Evolutionary conservation across 2,329 filamentous ascomycete genomes (phyloP).

Genomic region (Furcasterigmium sp.): DNA sequence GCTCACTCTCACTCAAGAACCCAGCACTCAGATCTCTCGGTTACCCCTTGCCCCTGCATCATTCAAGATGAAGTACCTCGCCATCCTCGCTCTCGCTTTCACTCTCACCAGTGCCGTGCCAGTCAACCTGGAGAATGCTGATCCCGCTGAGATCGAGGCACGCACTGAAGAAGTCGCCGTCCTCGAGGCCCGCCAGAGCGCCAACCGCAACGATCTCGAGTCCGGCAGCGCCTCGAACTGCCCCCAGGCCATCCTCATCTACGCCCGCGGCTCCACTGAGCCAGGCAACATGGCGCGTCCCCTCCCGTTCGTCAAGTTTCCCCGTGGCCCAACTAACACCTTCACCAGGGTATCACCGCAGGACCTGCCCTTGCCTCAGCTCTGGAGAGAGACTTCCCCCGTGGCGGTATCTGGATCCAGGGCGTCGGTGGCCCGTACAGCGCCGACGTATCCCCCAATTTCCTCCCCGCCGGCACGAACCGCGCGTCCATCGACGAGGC

Average conservation of each 20-base stretch:
- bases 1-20: no score
- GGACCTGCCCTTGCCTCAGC: conserved; percentile 22
- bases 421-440: conserved; percentile 35
- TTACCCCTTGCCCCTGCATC: no score
- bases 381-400: conserved; percentile 20
- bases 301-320: background rate
- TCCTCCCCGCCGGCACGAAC: conserved; percentile 29
- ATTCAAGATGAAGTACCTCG: conserved; percentile 15
- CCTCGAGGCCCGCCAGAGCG: conserved; percentile 12
- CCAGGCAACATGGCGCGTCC: conserved; percentile 28
- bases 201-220: conserved; percentile 16
- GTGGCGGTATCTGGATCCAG: conserved; percentile 30
- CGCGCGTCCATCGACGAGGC: conserved; percentile 32
- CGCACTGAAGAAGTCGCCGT: background rate
- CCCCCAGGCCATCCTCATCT: conserved; percentile 31
- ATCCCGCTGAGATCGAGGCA: conserved; percentile 5
- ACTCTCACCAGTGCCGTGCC: conserved; percentile 11
- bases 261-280: conserved; percentile 31
- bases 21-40: no score
- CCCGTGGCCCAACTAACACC: background rate
- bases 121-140: conserved; percentile 2
- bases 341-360: conserved; percentile 16
- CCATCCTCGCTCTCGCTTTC: conserved; percentile 11
- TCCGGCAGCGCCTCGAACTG: conserved; percentile 21
- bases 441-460: conserved; percentile 27